Evolutionary conservation across 805 yeast genomes (phyloP), one percentile per base, ranked within the genome.

Genomic region (Schizosaccharomyces osmophilus): DNA sequence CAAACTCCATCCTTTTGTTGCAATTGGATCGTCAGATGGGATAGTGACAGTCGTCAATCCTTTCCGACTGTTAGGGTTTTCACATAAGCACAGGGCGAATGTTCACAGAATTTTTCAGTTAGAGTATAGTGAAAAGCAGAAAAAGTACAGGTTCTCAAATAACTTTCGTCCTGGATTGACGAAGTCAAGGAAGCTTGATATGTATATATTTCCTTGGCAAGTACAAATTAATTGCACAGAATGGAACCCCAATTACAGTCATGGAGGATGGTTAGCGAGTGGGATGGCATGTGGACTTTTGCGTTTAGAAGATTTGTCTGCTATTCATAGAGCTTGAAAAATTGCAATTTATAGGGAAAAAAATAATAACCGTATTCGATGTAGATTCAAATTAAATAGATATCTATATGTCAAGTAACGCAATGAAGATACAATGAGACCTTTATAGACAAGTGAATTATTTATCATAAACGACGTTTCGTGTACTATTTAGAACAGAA

Each of bases 241-340:
- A 41, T 57, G 60, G 60, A 36, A 41, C n/a, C 24, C 45, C 11
- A 57, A 32, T 24, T 19, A 29, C 5, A 26, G 42, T 19, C 31
- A 41, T 57, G 60, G 43, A 8, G 60, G 60, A 9, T 57, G 60
- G 60, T 13, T 57, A 29, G 60, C 60, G 13, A 41, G 43, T 57
- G 60, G 60, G 13, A 31, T 57, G 60, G 48, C 48, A 19, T 57
- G 60, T 36, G 60, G 60, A 11, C 26, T 57, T 24, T 41, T 57
- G 26, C 43, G 60, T 19, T 19, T 57, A 19, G 60, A 57, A 36
- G 42, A 57, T 32, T 29, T 51, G 8, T 22, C 57, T 9, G 57
- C 36, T 17, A 17, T 51, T 51, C 36, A 22, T 19, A 51, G 57
- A 29, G 11, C 36, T 1, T 51, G n/a, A 51, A 9, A 8, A 45